Percentiles rank a stretch among this genome's conserved stretches.
These are phyloP conservation scores for Pseudocercospora fijiensis DNA, from an alignment of 2,329 filamentous ascomycete genomes.

Conservation along the genomic window DNA sequence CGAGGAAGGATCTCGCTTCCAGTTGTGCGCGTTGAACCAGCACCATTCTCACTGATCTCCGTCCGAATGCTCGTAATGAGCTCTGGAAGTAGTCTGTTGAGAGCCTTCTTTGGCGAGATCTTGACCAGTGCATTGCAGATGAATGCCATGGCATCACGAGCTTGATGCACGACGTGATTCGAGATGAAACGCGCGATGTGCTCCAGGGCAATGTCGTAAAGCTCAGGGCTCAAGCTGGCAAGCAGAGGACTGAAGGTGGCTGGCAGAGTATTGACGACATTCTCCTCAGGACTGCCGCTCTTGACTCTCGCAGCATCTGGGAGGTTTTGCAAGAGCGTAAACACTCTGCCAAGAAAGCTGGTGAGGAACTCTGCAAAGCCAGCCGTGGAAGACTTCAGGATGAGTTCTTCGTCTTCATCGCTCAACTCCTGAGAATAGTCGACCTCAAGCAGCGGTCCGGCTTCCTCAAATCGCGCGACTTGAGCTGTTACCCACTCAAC, in stretches of 20 bases:
- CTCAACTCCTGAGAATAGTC: constrained; percentile 79
- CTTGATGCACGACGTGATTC: constrained; percentile 94
- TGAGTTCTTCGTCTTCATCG: constrained; percentile 81
- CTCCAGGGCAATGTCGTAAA: constrained; percentile 87
- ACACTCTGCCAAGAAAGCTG: constrained; percentile 88
- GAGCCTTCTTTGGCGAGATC: constrained; percentile 87
- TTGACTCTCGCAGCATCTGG: constrained; percentile 86
- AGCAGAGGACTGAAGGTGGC: constrained; percentile 88
- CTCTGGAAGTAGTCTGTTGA: constrained; percentile 87
- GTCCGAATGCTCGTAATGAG: constrained; percentile 88
- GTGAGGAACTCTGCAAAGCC: constrained; percentile 91
- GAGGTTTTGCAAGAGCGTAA: constrained; percentile 90
- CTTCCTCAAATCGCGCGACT: constrained; percentile 88
- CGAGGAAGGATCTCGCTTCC: constrained; percentile 90
- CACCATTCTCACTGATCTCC: constrained; percentile 95
- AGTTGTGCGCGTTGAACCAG: constrained; percentile 89
- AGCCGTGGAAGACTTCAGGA: constrained; percentile 89
- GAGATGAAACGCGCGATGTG: constrained; percentile 91
- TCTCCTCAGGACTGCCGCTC: constrained; percentile 91
- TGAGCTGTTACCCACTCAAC: constrained; percentile 92
- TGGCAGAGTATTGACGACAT: constrained; percentile 91
- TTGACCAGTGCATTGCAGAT: constrained; percentile 96
- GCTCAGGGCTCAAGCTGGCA: constrained; percentile 83
- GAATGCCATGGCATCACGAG: constrained; percentile 96
- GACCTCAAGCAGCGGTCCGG: constrained; percentile 80